A percentile compares a stretch with the other conserved stretches of the same genome.
phyloP scores from a whole-genome alignment of 2,329 filamentous ascomycete species.

The Zymoseptoria tritici region DNA sequence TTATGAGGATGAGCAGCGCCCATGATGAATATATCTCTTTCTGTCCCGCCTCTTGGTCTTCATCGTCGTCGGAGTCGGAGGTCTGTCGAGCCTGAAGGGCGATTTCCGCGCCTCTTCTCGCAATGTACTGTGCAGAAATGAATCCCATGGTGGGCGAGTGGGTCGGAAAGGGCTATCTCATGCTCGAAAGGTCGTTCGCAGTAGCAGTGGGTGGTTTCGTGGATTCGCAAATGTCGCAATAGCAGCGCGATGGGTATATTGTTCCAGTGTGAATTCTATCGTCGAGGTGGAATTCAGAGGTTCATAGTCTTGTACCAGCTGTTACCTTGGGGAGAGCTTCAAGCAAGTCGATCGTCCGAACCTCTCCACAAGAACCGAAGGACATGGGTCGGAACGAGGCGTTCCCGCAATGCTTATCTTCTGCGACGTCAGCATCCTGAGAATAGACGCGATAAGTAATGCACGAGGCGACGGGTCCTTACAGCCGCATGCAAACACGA shows the following conservation, averaged over 20 bases:
- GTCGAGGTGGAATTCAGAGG: not conserved
- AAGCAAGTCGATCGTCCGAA: not conserved
- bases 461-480: no score
- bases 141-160: slow-evolving; percentile 24
- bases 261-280: not conserved
- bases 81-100: slow-evolving; percentile 35
- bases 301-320: not conserved
- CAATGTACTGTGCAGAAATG: slow-evolving; percentile 13
- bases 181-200: slow-evolving; percentile 10
- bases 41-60: slow-evolving; percentile 71
- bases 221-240: not conserved
- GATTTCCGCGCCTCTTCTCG: slow-evolving; percentile 10
- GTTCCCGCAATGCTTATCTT: no score
- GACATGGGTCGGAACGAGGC: no score
- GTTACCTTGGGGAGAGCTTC: not conserved
- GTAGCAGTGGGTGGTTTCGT: not conserved
- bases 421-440: no score
- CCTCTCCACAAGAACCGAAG: not conserved
- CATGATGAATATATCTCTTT: slow-evolving; percentile 95
- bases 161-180: slow-evolving; percentile 18
- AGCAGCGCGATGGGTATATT: not conserved
- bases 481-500: no score
- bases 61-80: slow-evolving; percentile 41
- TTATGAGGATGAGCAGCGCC: slow-evolving; percentile 94
- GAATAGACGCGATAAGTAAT: no score